Conservation (phyloP, 164 flowering plant genomes). For the Kingdonia uniflora region DNA sequence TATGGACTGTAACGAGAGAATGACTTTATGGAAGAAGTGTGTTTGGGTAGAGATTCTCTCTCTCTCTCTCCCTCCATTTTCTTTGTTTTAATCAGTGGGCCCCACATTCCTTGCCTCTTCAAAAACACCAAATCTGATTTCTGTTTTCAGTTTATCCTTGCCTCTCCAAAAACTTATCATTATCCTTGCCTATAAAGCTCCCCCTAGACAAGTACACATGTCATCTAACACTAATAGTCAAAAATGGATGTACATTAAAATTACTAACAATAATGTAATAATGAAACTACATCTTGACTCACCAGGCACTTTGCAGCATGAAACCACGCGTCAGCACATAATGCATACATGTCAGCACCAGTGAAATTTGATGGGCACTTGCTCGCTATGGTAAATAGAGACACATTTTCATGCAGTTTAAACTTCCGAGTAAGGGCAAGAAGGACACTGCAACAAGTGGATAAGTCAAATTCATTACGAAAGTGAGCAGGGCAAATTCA, state of each 20-base stretch:
- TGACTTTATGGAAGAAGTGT: no score
- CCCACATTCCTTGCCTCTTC: no score
- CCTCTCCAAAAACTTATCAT: no score
- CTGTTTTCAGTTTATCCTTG: no score
- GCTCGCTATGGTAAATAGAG: conserved; percentile 56
- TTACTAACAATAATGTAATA: neutral
- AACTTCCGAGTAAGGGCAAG: conserved; percentile 87
- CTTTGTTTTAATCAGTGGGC: no score
- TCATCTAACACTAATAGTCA: no score
- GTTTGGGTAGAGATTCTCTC: no score
- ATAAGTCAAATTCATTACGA: neutral
- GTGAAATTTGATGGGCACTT: conserved; percentile 85
- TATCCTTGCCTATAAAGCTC: no score
- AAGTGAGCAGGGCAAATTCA: neutral
- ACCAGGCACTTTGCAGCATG: conserved; percentile 90
- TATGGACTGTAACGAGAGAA: no score
- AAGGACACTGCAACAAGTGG: conserved; percentile 47
- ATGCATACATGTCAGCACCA: conserved; percentile 81
- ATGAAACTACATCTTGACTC: conserved; percentile 2
- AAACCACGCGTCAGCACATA: conserved; percentile 88
- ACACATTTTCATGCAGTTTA: conserved; percentile 66
- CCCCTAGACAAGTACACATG: no score
- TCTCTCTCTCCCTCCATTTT: no score
- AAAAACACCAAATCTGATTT: no score
- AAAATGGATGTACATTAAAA: neutral